These are phyloP conservation scores for Closterium sp. DNA, from an alignment of 139 green algal species.

Conservation along the genomic window DNA sequence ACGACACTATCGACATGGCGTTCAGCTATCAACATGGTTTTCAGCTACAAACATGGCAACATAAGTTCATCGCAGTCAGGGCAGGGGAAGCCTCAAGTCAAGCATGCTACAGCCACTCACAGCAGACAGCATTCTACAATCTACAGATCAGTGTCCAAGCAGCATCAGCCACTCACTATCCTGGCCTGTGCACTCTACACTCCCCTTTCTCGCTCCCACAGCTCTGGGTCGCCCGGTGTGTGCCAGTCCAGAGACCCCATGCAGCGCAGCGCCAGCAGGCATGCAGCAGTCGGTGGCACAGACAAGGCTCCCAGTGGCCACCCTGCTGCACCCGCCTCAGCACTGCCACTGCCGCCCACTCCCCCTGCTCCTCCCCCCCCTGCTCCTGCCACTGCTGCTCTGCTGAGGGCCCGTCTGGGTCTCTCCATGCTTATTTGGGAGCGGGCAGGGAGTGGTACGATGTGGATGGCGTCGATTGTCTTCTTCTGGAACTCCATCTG, in stretches of 20 bases:
- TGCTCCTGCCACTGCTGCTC: background rate
- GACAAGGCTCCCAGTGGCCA: background rate
- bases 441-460: background rate
- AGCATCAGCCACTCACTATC: too few relatives aligned
- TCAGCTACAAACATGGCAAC: too few relatives aligned
- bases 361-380: background rate
- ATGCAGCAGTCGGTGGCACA: background rate
- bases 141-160: too few relatives aligned
- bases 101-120: too few relatives aligned
- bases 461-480: background rate
- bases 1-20: too few relatives aligned
- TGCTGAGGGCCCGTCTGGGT: background rate
- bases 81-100: too few relatives aligned
- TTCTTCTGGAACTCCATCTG: background rate
- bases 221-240: background rate
- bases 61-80: too few relatives aligned
- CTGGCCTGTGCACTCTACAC: background rate
- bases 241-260: background rate
- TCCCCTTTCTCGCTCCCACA: background rate
- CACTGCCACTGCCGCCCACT: background rate
- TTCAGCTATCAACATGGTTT: too few relatives aligned
- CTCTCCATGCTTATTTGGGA: background rate
- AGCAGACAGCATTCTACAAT: too few relatives aligned
- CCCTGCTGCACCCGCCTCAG: background rate
- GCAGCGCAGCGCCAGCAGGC: background rate